Conservation (phyloP, 2,329 filamentous ascomycete genomes). For the Dissoconium aciculare region DNA sequence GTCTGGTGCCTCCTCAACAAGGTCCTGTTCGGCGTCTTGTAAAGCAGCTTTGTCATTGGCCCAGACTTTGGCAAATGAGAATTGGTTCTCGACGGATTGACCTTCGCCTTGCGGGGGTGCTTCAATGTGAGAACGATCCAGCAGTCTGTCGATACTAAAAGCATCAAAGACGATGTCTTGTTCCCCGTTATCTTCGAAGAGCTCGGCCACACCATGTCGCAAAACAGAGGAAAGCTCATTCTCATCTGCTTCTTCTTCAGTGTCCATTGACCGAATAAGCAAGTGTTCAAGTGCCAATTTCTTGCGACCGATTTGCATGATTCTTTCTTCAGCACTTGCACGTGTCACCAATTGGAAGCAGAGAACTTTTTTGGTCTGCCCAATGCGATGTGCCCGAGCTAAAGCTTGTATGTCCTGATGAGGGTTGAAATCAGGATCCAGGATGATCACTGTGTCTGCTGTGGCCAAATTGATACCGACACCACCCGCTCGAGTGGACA, state of each 20-base stretch:
- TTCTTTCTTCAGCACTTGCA: constrained; percentile 80
- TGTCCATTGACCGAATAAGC: constrained; percentile 80
- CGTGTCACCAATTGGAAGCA: constrained; percentile 92
- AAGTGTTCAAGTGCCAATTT: constrained; percentile 95
- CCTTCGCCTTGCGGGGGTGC: constrained; percentile 51
- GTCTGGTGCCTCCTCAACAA: constrained; percentile 41
- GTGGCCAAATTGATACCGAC: constrained; percentile 96
- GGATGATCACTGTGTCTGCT: constrained; percentile 93
- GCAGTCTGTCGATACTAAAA: constrained; percentile 67
- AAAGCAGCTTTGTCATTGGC: constrained; percentile 61
- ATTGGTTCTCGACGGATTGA: constrained; percentile 58
- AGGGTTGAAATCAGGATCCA: constrained; percentile 94
- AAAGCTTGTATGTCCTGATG: constrained; percentile 95
- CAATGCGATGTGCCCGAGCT: constrained; percentile 87
- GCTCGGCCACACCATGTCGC: constrained; percentile 67
- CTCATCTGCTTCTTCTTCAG: constrained; percentile 55
- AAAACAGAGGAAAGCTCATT: constrained; percentile 78
- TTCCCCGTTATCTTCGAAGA: constrained; percentile 65
- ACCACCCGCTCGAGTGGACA: constrained; percentile 87
- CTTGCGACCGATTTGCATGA: constrained; percentile 85
- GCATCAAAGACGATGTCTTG: constrained; percentile 68
- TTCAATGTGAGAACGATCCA: constrained; percentile 76
- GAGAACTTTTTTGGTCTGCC: constrained; percentile 87
- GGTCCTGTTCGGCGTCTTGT: constrained; percentile 29
- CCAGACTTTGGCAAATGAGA: constrained; percentile 86